Percentiles rank a stretch among this genome's conserved stretches.
phyloP scores from a whole-genome alignment of 2,329 filamentous ascomycete genomes.

The Phialophora expanda region DNA sequence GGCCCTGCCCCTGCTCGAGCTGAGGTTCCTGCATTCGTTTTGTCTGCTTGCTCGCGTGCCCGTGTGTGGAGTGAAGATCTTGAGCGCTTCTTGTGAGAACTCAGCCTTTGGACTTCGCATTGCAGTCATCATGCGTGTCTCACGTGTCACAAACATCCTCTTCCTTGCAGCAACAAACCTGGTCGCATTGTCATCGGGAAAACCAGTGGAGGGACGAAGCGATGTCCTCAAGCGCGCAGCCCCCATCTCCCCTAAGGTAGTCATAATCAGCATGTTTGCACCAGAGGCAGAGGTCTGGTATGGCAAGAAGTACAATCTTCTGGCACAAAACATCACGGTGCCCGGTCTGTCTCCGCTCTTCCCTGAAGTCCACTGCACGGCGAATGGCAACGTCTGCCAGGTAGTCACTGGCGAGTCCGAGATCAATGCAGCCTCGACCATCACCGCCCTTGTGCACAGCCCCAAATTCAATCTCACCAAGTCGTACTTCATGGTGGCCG shows the following conservation, averaged over 20 bases:
- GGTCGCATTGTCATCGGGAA: slow-evolving; percentile 2
- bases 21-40: not conserved
- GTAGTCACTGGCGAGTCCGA: slow-evolving; percentile 61
- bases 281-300: slow-evolving; percentile 69
- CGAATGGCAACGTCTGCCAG: slow-evolving; percentile 68
- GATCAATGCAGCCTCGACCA: slow-evolving; percentile 74
- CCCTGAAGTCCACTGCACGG: slow-evolving; percentile 68
- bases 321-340: slow-evolving; percentile 62
- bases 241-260: slow-evolving; percentile 46
- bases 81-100: not conserved
- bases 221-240: slow-evolving; percentile 13
- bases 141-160: slow-evolving; percentile 11
- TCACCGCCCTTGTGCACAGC: slow-evolving; percentile 68
- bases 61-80: not conserved
- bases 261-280: slow-evolving; percentile 59
- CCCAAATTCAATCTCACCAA: slow-evolving; percentile 65
- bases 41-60: slow-evolving; percentile 21
- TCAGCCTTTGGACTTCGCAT: not conserved
- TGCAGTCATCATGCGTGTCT: slow-evolving; percentile 18
- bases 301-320: slow-evolving; percentile 60
- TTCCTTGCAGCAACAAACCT: slow-evolving; percentile 18
- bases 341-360: slow-evolving; percentile 70
- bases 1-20: slow-evolving; percentile 8
- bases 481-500: slow-evolving; percentile 74
- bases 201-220: slow-evolving; percentile 10